Evolutionary conservation across 2,329 filamentous ascomycete genomes (phyloP), one percentile per base, ranked within the genome.

Genomic region (Cladosporium sp.): DNA sequence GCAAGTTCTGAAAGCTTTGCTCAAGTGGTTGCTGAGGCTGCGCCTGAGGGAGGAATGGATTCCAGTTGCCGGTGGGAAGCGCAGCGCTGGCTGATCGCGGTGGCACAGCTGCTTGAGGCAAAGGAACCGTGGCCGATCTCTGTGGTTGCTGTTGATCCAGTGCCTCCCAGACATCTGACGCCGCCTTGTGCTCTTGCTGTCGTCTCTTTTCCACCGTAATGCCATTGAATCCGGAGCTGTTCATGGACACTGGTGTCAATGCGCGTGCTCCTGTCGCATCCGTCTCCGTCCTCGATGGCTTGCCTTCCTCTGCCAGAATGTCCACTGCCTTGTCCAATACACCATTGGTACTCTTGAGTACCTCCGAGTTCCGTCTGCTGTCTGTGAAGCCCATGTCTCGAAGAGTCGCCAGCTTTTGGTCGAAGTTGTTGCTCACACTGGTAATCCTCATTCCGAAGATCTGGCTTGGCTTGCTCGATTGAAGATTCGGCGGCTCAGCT

Each of bases 381-480:
- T 98, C 90, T 3, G 73, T 75, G 61, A 98, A 98, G 0, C 93
- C 93, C 90, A 97, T 95, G 50, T 96, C 90, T 49, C 83, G 80
- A 51, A 98, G 72, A 46, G 82, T 83, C 3, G 76, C 75, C 65
- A 97, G 69, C 67, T 97, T 97, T 43, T 78, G 76, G 38, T 94
- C 88, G 49, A 84, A 77, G 51, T 83, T 82, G 57, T 86, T 72
- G 22, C 65, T 78, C 20, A 93, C 74, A 40, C 80, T 83, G 9
- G 62, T 63, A 41, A 64, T 66, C 50, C 59, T 65, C 63, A 65
- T 66, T 20, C 63, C 62, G 49, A 66, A 66, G 40, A 66, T 42
- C 47, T 62, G 61, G 38, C 58, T 62, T 5, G 82, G 75, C 64
- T 88, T 90, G 63, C 79, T 85, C 22, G 73, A 70, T 42, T 53